Percentiles rank a stretch among this genome's conserved stretches.
Conservation (phyloP, 2,329 filamentous ascomycete genomes). For the Exutisphaerella laricina region DNA sequence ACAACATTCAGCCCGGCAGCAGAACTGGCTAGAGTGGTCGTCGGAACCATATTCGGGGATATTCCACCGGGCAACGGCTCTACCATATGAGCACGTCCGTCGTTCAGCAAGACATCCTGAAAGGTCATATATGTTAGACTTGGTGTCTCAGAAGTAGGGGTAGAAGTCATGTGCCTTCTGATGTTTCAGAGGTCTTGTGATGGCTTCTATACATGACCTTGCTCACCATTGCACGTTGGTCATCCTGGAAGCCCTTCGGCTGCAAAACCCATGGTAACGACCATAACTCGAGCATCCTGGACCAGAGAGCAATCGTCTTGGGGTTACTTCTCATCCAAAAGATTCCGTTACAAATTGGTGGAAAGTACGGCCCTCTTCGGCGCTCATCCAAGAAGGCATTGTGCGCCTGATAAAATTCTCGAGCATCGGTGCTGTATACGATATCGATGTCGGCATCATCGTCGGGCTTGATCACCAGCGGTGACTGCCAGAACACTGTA, state of each 20-base stretch:
- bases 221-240: conserved; percentile 16
- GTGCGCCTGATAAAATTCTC: conserved; percentile 17
- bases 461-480: conserved; percentile 9
- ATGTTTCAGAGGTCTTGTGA: no score
- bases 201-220: no score
- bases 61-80: conserved; percentile 13
- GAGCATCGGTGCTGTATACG: conserved; percentile 18
- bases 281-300: conserved; percentile 11
- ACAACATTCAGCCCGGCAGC: conserved; percentile 5
- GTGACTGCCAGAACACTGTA: conserved; percentile 17
- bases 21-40: neutral
- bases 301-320: conserved; percentile 10
- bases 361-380: conserved; percentile 12
- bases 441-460: conserved; percentile 8
- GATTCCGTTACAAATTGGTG: conserved; percentile 19
- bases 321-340: conserved; percentile 17
- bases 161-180: no score
- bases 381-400: conserved; percentile 15
- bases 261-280: conserved; percentile 5
- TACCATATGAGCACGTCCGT: conserved; percentile 10
- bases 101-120: conserved; percentile 16
- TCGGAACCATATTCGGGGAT: conserved; percentile 5
- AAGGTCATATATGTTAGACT: no score
- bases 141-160: no score
- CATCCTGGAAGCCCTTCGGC: conserved; percentile 8